Base-by-base conservation (phyloP, 164 flowering plant genomes). In the Vitis amurensis region DNA sequence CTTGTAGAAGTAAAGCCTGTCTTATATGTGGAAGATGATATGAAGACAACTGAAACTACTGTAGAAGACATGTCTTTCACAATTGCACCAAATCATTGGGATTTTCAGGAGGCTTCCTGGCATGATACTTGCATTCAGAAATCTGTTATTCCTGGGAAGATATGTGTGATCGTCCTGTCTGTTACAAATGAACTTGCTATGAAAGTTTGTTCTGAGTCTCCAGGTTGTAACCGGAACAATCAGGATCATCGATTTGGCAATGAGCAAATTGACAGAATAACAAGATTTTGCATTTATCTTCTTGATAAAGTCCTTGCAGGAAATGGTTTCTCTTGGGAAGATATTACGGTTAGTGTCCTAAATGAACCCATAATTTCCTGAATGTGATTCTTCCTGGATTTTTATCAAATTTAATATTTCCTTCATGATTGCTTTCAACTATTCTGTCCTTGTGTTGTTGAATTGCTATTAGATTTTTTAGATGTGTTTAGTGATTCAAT, bases 1-100 rank as follows among this genome's bases (percentile, higher is more conserved):
- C 80, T 85, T 53, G 93, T 95, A 49, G 99, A 95, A 83, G 81
- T 93, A 51, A 95, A 95, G 74, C 98, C 99, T 53, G 61, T 89
- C 59, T 88, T 93, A 65, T 83, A 84, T 76, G 86, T 75, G 62
- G 74, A 77, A 17, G 88, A 82, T 16, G 81, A 76, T 73, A 49
- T 12, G 15, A 85, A 82, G 62, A 73, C 55, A 9, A 17, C 50
- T 65, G 81, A 23, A 69, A 72, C 66, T 37, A 6, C 7, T 60
- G 67, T 63, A 31, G 76, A 64, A 74, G 79, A 78, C n/a, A 63
- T 37, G 44, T 55, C 71, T 51, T 55, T 64, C 63, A 31, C 19
- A 16, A 65, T 5, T 6, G 19, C 44, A 8, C 75, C 71, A 11
- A 71, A 58, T 69, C 76, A 58, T 60, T 87, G 90, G 92, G 90